These are phyloP conservation scores for Meyerozyma athensensis DNA, from an alignment of 1,139 yeast species.

Conservation along the genomic window DNA sequence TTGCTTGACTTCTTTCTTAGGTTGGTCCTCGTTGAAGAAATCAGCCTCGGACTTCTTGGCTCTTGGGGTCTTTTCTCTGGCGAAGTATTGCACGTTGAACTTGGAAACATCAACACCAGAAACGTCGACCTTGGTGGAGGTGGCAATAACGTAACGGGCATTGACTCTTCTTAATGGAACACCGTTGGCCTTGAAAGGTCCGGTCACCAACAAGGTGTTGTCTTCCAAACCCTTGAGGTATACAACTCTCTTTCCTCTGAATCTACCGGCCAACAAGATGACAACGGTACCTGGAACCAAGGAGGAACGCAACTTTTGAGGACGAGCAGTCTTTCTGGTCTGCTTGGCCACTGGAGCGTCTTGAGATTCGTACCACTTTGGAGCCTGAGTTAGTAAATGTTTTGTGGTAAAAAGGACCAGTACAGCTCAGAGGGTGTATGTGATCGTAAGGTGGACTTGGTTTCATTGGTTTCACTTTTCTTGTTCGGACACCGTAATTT, in stretches of 20 bases:
- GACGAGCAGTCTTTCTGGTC: slow-evolving; percentile 88
- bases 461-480: too few species aligned
- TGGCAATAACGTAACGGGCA: slow-evolving; percentile 98
- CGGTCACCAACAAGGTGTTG: slow-evolving; percentile 96
- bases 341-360: slow-evolving; percentile 84
- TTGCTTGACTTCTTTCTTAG: slow-evolving; percentile 85
- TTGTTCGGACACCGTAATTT: too few species aligned
- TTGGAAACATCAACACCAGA: slow-evolving; percentile 82
- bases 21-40: slow-evolving; percentile 85
- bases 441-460: too few species aligned
- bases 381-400: slow-evolving; percentile 46
- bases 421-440: too few species aligned
- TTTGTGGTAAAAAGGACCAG: too few species aligned
- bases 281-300: slow-evolving; percentile 98
- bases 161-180: slow-evolving; percentile 99
- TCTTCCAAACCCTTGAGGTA: slow-evolving; percentile 97
- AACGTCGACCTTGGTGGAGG: slow-evolving; percentile 87
- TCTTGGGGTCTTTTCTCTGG: slow-evolving; percentile 88
- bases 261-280: slow-evolving; percentile 98
- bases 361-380: slow-evolving; percentile 96
- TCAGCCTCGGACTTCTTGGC: slow-evolving; percentile 85
- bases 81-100: slow-evolving; percentile 94
- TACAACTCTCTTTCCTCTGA: slow-evolving; percentile 99
- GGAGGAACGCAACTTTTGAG: slow-evolving; percentile 95
- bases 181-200: slow-evolving; percentile 99